Conservation (phyloP, 2,329 filamentous ascomycete species). For the Fusarium sp. region DNA sequence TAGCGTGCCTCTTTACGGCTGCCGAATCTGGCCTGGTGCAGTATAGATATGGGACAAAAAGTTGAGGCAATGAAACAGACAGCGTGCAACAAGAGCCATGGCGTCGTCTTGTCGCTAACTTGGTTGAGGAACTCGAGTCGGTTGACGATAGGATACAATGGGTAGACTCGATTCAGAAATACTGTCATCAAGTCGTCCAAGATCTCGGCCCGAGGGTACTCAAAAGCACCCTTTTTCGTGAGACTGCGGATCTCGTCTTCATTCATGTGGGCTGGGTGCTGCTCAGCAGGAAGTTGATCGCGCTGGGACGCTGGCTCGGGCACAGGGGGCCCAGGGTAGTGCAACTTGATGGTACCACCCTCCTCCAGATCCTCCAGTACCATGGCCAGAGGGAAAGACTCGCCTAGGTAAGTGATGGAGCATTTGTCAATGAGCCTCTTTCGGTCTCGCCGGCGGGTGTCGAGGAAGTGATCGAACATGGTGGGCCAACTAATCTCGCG, state of each 20-base stretch:
- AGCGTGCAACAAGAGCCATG: neutral
- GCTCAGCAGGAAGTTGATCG: neutral
- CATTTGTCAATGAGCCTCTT: neutral
- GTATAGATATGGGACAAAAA: neutral
- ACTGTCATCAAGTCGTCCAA: neutral
- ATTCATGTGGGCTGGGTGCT: neutral
- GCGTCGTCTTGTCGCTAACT: neutral
- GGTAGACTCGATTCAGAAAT: neutral
- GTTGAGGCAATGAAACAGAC: neutral
- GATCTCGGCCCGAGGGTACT: neutral
- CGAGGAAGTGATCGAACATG: constrained; percentile 2
- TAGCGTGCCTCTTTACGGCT: neutral
- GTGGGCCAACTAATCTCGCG: neutral
- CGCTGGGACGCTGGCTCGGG: neutral
- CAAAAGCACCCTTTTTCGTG: neutral
- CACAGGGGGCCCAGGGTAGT: neutral
- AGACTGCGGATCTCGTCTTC: neutral
- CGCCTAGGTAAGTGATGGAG: constrained; percentile 4
- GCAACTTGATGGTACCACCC: neutral
- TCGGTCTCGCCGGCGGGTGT: neutral
- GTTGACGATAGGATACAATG: constrained; percentile 2
- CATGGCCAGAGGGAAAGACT: constrained; percentile 4
- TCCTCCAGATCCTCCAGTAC: neutral
- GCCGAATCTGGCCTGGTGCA: neutral
- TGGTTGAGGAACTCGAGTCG: neutral